Evolutionary conservation across 2,329 filamentous ascomycete genomes (phyloP).

Genomic region (Shiraia bambusicola): DNA sequence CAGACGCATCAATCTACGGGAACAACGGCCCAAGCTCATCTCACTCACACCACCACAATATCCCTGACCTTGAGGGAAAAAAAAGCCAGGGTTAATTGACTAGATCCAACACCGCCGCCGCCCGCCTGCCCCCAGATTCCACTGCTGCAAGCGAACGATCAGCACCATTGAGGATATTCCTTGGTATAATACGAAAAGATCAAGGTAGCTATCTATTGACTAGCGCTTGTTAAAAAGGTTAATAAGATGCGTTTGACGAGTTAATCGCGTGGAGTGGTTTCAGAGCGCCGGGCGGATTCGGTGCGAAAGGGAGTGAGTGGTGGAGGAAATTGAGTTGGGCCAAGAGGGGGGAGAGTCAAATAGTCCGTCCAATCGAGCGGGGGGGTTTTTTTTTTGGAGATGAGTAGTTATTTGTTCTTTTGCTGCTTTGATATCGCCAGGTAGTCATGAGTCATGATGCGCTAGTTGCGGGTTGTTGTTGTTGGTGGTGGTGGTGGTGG

Average conservation of each 20-base stretch:
- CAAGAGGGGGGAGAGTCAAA: no score
- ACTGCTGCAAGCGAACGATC: conserved; percentile 13
- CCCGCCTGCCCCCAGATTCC: conserved; percentile 16
- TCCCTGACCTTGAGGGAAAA: conserved; percentile 14
- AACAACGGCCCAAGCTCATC: conserved; percentile 24
- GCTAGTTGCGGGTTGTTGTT: conserved; percentile 8
- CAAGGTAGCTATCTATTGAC: no score
- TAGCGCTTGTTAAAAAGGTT: no score
- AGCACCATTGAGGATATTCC: no score
- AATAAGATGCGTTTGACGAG: conserved; percentile 13
- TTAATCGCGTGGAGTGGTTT: no score
- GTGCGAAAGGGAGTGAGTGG: conserved; percentile 11
- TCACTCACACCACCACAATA: conserved; percentile 4
- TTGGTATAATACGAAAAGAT: no score
- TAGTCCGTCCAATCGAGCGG: conserved; percentile 19
- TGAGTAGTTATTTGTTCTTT: no score
- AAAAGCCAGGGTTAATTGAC: no score
- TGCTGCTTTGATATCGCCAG: no score
- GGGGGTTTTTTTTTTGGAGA: conserved; percentile 7
- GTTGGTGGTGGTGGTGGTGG: no score
- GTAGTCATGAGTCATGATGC: no score
- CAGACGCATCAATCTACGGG: conserved; percentile 27
- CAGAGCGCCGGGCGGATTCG: conserved; percentile 8
- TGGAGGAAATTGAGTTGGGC: no score
- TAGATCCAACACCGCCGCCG: conserved; percentile 22